These are phyloP conservation scores for Penstemon eatonii DNA, from an alignment of 257 asterid genomes.

Conservation along the genomic window DNA sequence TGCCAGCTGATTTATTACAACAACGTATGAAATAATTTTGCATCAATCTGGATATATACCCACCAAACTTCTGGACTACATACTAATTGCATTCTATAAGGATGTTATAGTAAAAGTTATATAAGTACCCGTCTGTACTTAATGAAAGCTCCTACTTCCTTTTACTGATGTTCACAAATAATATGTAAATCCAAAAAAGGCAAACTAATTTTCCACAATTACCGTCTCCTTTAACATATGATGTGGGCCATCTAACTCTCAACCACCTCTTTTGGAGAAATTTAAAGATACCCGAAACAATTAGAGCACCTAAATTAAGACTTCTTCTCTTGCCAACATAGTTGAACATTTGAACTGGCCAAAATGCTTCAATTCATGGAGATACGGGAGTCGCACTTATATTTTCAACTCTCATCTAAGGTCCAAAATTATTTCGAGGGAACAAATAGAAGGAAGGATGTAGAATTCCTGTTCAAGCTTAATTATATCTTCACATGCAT, in stretches of 20 bases:
- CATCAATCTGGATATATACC: background rate
- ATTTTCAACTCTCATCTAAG: no score
- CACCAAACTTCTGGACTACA: background rate
- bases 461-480: no score
- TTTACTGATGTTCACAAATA: background rate
- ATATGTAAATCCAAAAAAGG: constrained; percentile 1
- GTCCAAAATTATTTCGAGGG: no score
- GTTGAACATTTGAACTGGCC: no score
- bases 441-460: no score
- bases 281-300: background rate
- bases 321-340: no score
- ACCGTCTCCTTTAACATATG: background rate
- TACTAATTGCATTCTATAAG: background rate
- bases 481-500: background rate
- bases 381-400: no score
- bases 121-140: background rate
- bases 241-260: background rate
- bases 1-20: constrained; percentile 12
- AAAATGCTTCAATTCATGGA: no score
- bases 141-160: constrained; percentile 10
- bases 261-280: constrained; percentile 2
- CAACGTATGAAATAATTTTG: background rate
- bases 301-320: background rate
- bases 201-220: background rate
- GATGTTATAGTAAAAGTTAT: constrained; percentile 2